Conservation (phyloP, 352 stramenopile species). For the Globisporangium megalacanthum region DNA sequence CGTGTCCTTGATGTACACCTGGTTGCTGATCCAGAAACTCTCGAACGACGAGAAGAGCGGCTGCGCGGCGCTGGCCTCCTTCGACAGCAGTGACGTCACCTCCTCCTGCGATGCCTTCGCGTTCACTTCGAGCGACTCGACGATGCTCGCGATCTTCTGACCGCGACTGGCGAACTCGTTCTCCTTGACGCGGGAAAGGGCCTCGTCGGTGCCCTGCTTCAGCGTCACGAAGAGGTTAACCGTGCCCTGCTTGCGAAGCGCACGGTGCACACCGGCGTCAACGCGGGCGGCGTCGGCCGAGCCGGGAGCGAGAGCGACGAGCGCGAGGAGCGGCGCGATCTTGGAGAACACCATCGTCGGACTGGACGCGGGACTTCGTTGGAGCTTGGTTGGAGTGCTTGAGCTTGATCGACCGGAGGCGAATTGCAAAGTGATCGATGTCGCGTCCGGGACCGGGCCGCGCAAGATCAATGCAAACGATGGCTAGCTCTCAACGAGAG, state of each 20-base stretch:
- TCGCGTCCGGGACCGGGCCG: too few relatives aligned
- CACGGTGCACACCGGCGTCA: slow-evolving; percentile 18
- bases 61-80: not conserved
- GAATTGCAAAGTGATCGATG: too few relatives aligned
- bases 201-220: slow-evolving; percentile 3
- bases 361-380: too few relatives aligned
- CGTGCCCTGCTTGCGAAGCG: slow-evolving; percentile 14
- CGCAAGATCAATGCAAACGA: too few relatives aligned
- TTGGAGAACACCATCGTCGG: too few relatives aligned
- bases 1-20: slow-evolving; percentile 19
- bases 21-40: slow-evolving; percentile 21
- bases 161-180: slow-evolving; percentile 4
- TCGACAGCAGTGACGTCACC: slow-evolving; percentile 8
- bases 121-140: slow-evolving; percentile 7
- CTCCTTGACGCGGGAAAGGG: slow-evolving; percentile 8
- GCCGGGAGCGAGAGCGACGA: not conserved
- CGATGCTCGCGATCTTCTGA: slow-evolving; percentile 9
- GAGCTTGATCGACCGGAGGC: too few relatives aligned
- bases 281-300: slow-evolving; percentile 4
- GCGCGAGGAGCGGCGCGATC: slow-evolving; percentile 2
- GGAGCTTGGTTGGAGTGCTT: too few relatives aligned
- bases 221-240: slow-evolving; percentile 24
- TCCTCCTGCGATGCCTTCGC: slow-evolving; percentile 10
- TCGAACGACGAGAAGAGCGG: slow-evolving; percentile 4
- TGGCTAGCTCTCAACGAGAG: too few relatives aligned